Evolutionary conservation across 192 early-diverging fungal species (phyloP).

Genomic region (Neocallimastix lanati): DNA sequence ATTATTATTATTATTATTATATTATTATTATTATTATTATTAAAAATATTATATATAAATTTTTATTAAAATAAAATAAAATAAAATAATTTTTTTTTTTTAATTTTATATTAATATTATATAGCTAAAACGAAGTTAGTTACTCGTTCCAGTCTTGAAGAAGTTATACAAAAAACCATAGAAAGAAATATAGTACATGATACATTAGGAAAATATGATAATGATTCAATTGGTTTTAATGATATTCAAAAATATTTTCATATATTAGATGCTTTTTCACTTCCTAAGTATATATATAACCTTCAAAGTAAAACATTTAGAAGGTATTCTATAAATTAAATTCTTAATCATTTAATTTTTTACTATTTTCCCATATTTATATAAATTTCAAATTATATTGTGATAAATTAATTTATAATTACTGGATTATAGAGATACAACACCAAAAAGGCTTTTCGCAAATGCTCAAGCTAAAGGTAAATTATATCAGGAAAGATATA

Average conservation of each 20-base stretch:
- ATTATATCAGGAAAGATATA: constrained; percentile 56
- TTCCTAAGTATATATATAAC: constrained; percentile 50
- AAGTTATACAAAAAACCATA: constrained; percentile 28
- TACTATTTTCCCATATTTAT: too few species aligned
- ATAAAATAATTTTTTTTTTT: too few species aligned
- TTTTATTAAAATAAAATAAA: too few species aligned
- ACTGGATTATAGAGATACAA: too few species aligned
- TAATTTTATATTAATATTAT: too few species aligned
- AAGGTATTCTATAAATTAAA: constrained; percentile 11
- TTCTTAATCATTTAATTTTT: too few species aligned
- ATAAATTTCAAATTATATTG: too few species aligned
- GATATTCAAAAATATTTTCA: constrained; percentile 35
- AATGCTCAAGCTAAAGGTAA: constrained; percentile 39
- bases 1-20: too few species aligned
- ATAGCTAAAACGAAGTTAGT: neutral
- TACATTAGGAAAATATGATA: constrained; percentile 9
- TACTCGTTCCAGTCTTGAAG: constrained; percentile 7
- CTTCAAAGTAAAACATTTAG: constrained; percentile 44
- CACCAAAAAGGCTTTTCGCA: constrained; percentile 25
- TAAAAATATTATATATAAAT: too few species aligned
- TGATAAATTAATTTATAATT: too few species aligned
- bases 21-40: too few species aligned
- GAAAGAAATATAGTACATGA: constrained; percentile 11
- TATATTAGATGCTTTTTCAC: constrained; percentile 54
- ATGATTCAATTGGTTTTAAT: constrained; percentile 5